Base-by-base conservation (phyloP, 495 filamentous ascomycete species). In the Penicillium cosmopolitanum region DNA sequence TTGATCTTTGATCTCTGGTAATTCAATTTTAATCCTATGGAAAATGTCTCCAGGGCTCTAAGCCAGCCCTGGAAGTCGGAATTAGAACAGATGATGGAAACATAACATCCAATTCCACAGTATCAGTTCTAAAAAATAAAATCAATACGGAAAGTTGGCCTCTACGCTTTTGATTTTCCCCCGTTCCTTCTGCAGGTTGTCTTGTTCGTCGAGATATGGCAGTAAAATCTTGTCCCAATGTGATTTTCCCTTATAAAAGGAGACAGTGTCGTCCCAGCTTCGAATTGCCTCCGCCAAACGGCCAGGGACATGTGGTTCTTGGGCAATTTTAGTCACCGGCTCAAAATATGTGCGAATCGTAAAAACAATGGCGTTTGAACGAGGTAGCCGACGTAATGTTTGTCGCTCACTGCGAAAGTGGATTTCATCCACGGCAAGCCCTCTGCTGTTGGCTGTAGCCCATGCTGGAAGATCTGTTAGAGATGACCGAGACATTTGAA, bases 231-330 rank as follows among this genome's bases (percentile, higher is more conserved):
- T 83, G 48, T 82, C 77, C 68, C 88, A 92, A 55, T 75, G 78
- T 50, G 88, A 88, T 72, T 81, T 85, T 1, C 90, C 89, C 75
- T 91, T 91, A 62, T 93, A 92, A 69, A 70, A 78, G 40, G 81
- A 81, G 5, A 92, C 89, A 69, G 90, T 87, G 25, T 89, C 84
- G 2, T 86, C 86, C 90, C 89, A 92, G 72, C 85, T 91, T 51
- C 89, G 73, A 6, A 89, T 75, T 11, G 86, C 87, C 56, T 84
- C 85, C 23, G 85, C 85, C 59, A 89, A 61, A 40, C 87, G 68
- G 0, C 87, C 86, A 0, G 87, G 87, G 3, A 88, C 81, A 47
- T 84, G 84, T 12, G 81, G 80, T 67, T 89, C 85, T 67, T 86
- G 72, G 5, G 73, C 77, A 46, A 89, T 76, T 50, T 84, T 80